phyloP scores from a whole-genome alignment of 495 filamentous ascomycete genomes.

The Trichoderma reesei region DNA sequence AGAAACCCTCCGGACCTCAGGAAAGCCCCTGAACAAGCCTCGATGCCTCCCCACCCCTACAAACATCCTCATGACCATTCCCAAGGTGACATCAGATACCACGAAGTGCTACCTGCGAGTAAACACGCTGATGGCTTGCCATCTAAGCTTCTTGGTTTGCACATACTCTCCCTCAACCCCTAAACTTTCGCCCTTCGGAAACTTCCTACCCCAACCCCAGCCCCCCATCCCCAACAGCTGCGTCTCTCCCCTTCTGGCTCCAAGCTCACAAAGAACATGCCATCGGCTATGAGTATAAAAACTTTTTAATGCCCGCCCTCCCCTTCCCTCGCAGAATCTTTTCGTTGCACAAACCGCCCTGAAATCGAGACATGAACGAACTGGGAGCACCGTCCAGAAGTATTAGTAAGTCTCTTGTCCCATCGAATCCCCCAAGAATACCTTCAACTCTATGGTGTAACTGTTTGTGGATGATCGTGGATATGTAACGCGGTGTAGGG shows the following conservation, averaged over 20 bases:
- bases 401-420: not conserved
- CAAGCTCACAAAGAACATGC: not conserved
- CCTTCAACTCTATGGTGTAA: slow-evolving; percentile 1
- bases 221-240: not conserved
- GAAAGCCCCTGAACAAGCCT: too few relatives aligned
- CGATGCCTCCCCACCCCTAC: too few relatives aligned
- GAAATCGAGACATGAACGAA: not conserved
- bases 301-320: not conserved
- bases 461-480: not conserved
- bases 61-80: too few relatives aligned
- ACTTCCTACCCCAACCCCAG: too few relatives aligned
- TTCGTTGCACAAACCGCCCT: not conserved
- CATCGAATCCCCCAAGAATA: not conserved
- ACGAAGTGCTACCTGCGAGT: not conserved
- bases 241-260: not conserved
- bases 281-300: not conserved
- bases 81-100: not conserved
- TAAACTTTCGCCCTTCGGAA: not conserved
- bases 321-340: not conserved
- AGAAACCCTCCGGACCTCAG: too few relatives aligned
- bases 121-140: not conserved
- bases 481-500: slow-evolving; percentile 4
- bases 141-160: not conserved
- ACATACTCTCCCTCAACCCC: not conserved
- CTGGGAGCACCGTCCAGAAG: not conserved